phyloP scores from a whole-genome alignment of 2,329 filamentous ascomycete species.

The Calonectria pseudoreteaudii region DNA sequence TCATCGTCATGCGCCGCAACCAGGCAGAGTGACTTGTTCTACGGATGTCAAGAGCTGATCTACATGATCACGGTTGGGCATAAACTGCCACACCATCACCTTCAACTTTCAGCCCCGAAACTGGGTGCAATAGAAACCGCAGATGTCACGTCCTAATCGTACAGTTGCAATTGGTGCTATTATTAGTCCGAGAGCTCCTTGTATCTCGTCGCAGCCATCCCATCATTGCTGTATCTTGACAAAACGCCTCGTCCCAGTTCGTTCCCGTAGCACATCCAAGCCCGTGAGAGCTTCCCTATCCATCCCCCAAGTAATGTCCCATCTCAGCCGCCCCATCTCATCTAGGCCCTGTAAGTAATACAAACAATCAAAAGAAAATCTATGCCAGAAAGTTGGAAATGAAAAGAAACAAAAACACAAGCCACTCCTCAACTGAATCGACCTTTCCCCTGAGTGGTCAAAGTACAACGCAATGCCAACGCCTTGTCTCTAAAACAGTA shows the following conservation, averaged over 20 bases:
- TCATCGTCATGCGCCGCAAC: conserved; percentile 26
- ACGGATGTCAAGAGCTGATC: conserved; percentile 5
- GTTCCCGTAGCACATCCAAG: conserved; percentile 29
- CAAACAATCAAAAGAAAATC: conserved; percentile 34
- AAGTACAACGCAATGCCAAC: conserved; percentile 36
- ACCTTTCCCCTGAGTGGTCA: conserved; percentile 29
- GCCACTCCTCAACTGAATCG: conserved; percentile 26
- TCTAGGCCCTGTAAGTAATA: conserved; percentile 38
- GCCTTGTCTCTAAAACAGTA: conserved; percentile 41
- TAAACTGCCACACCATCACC: conserved; percentile 35
- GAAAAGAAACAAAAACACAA: conserved; percentile 34
- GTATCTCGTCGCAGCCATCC: conserved; percentile 23
- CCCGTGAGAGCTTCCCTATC: conserved; percentile 39
- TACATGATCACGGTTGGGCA: conserved; percentile 20
- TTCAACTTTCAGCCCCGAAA: conserved; percentile 5
- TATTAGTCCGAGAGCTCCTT: conserved; percentile 29
- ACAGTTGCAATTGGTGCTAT: conserved; percentile 19
- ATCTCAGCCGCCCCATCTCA: conserved; percentile 29
- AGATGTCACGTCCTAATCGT: conserved; percentile 28
- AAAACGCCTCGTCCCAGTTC: conserved; percentile 38
- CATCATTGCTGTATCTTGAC: conserved; percentile 29
- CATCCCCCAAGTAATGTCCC: conserved; percentile 21
- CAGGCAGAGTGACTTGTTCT: conserved; percentile 19
- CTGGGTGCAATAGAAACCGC: neutral
- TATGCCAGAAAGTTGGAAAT: conserved; percentile 34